Conservation (phyloP, 768 basidiomycete species). For the Naganishia vishniacii region DNA sequence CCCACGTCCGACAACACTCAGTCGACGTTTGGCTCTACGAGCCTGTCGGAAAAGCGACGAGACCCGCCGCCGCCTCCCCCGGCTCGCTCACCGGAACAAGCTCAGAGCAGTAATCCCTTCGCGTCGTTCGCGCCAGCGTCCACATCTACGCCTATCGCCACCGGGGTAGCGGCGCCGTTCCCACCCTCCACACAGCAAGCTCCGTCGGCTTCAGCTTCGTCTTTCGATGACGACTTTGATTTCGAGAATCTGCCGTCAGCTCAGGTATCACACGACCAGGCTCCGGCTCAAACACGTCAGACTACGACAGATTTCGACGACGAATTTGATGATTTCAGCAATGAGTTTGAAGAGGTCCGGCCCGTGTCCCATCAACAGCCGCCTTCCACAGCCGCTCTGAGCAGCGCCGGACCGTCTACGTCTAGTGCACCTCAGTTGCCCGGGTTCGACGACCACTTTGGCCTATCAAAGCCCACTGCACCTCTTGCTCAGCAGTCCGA, state of each 20-base stretch:
- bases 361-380: conserved; percentile 5
- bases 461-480: conserved; percentile 6
- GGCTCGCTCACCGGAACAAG: neutral
- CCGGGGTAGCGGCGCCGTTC: conserved; percentile 2
- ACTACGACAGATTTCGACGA: conserved; percentile 40
- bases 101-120: conserved; percentile 27
- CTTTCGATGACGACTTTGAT: conserved; percentile 44
- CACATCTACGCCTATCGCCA: neutral
- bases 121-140: conserved; percentile 26
- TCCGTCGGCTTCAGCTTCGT: conserved; percentile 38
- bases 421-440: conserved; percentile 19
- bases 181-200: conserved; percentile 31
- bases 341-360: conserved; percentile 45
- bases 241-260: conserved; percentile 42
- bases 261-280: conserved; percentile 30
- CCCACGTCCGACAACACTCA: neutral
- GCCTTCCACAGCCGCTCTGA: neutral
- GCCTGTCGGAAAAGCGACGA: conserved; percentile 2
- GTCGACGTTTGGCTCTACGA: neutral
- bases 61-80: conserved; percentile 30
- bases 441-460: conserved; percentile 20
- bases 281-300: neutral
- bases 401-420: neutral
- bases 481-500: neutral
- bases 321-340: conserved; percentile 49